These are phyloP conservation scores for Psilocybe mexicana DNA, from an alignment of 1,284 basidiomycete genomes.

Conservation along the genomic window DNA sequence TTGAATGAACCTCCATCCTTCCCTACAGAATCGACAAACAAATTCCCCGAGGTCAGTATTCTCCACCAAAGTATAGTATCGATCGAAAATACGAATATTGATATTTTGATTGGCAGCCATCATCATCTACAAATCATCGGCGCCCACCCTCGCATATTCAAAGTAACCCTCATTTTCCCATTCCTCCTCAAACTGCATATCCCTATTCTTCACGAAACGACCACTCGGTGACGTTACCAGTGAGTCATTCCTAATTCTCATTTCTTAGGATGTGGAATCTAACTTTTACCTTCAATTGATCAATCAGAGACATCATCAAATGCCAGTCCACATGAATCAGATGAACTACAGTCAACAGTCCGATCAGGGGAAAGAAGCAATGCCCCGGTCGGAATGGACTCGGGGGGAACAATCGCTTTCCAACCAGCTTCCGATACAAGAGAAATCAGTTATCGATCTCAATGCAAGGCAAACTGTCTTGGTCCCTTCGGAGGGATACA, in stretches of 20 bases:
- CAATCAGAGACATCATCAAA: background rate
- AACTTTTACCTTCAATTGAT: background rate
- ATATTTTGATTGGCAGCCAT: background rate
- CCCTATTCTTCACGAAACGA: constrained; percentile 4
- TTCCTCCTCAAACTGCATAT: background rate
- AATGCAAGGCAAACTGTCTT: background rate
- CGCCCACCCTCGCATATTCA: constrained; percentile 15
- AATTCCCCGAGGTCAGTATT: constrained; percentile 3
- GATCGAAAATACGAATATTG: background rate
- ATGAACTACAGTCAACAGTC: background rate
- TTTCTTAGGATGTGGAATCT: no score
- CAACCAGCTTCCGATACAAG: background rate
- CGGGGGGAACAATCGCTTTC: background rate
- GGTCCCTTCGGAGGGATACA: background rate
- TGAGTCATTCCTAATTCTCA: background rate
- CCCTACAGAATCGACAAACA: background rate
- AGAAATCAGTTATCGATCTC: background rate
- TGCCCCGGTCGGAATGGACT: background rate
- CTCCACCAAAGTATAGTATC: no score
- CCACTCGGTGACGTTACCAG: background rate
- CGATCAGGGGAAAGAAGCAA: background rate
- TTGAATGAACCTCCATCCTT: constrained; percentile 10
- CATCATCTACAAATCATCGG: background rate
- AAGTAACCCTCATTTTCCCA: background rate
- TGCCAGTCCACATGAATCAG: background rate